Conservation (phyloP, 2,329 filamentous ascomycete species). For the Neopestalotiopsis rosae region DNA sequence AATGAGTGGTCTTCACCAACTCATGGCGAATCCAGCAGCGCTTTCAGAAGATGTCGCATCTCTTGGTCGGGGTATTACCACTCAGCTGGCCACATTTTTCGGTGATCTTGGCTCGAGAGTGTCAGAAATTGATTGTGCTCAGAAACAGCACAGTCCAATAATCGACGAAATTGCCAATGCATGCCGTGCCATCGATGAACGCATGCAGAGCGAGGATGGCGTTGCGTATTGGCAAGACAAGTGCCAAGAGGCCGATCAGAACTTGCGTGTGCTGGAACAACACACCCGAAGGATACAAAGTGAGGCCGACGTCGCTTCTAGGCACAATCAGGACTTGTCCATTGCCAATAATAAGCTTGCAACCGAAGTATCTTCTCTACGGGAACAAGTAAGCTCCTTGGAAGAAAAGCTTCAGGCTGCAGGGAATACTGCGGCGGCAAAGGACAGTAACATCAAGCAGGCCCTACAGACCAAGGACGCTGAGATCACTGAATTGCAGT, state of each 20-base stretch:
- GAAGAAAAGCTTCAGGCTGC: not conserved
- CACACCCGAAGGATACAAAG: not conserved
- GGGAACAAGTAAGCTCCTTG: not conserved
- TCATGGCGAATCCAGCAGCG: not conserved
- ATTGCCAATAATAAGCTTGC: not conserved
- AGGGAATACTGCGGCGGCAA: not conserved
- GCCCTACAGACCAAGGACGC: not conserved
- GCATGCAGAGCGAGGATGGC: not conserved
- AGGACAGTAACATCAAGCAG: not conserved
- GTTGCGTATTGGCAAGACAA: not conserved
- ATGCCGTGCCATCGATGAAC: constrained; percentile 7
- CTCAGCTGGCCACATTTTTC: not conserved
- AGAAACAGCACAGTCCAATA: not conserved
- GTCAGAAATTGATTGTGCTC: not conserved
- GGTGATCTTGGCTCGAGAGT: not conserved
- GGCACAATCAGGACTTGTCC: not conserved
- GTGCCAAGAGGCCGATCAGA: constrained; percentile 4
- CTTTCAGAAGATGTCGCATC: constrained; percentile 1
- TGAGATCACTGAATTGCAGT: not conserved
- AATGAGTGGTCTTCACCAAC: constrained; percentile 8
- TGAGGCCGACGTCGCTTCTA: not conserved
- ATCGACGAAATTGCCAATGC: not conserved
- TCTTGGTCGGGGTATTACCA: not conserved
- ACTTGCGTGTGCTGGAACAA: not conserved
- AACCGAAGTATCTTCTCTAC: not conserved